Conservation (phyloP, 1,284 basidiomycete genomes). For the Tylopilus microsporus region DNA sequence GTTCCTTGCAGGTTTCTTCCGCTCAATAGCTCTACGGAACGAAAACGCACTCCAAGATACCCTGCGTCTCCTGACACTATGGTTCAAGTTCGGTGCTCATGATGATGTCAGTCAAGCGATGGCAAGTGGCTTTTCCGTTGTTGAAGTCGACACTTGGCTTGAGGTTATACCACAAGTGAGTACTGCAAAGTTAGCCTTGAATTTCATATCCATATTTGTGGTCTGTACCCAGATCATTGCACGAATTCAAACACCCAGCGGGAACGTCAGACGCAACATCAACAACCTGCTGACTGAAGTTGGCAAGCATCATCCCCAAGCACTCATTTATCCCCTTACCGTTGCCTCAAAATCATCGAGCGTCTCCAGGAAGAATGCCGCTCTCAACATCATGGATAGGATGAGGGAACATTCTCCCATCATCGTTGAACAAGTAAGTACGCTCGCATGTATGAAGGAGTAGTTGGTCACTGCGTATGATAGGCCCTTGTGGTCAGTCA, state of each 20-base stretch:
- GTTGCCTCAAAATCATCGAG: conserved; percentile 98
- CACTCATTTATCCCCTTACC: conserved; percentile 95
- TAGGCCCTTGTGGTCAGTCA: conserved; percentile 88
- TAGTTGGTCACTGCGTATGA: conserved; percentile 6
- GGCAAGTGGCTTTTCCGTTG: conserved; percentile 80
- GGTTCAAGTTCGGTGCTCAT: conserved; percentile 97
- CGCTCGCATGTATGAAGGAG: not conserved
- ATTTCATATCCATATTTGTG: not conserved
- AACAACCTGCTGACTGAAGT: conserved; percentile 88
- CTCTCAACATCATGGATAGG: conserved; percentile 84
- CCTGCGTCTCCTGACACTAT: conserved; percentile 87
- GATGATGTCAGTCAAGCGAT: conserved; percentile 91
- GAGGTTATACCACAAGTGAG: conserved; percentile 94
- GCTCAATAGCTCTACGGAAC: conserved; percentile 86
- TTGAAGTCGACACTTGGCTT: conserved; percentile 97
- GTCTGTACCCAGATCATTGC: conserved; percentile 78
- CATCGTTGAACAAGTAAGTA: conserved; percentile 81
- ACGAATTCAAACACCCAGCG: conserved; percentile 91
- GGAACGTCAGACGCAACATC: conserved; percentile 86
- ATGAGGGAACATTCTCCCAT: conserved; percentile 89
- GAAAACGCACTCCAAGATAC: conserved; percentile 96
- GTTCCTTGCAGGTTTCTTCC: conserved; percentile 75
- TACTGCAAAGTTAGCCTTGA: not conserved
- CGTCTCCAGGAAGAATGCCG: conserved; percentile 75
- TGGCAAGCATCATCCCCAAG: conserved; percentile 96